phyloP scores from a whole-genome alignment of 805 yeast species.

The Lipomyces anomalus region DNA sequence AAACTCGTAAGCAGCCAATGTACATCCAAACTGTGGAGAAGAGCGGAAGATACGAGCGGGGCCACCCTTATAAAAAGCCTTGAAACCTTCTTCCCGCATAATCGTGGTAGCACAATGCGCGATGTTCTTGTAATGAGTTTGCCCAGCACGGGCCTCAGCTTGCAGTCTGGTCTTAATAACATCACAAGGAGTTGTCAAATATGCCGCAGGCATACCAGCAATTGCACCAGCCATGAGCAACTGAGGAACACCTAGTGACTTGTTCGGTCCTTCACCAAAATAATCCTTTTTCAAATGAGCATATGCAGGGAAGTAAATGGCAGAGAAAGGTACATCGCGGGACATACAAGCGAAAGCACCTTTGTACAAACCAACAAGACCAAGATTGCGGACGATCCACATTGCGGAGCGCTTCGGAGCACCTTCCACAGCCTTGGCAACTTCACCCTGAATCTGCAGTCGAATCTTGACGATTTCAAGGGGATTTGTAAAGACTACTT shows the following conservation, averaged over 20 bases:
- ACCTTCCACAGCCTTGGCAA: slow-evolving; percentile 37
- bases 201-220: slow-evolving; percentile 98
- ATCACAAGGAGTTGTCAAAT: slow-evolving; percentile 92
- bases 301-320: slow-evolving; percentile 94
- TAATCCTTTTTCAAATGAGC: slow-evolving; percentile 82
- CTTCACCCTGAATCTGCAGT: slow-evolving; percentile 86
- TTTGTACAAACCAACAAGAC: slow-evolving; percentile 78
- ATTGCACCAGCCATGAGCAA: slow-evolving; percentile 81
- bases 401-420: slow-evolving; percentile 53
- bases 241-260: slow-evolving; percentile 73
- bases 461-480: slow-evolving; percentile 92
- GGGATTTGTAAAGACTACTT: slow-evolving; percentile 93
- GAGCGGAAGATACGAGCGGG: slow-evolving; percentile 91
- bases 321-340: slow-evolving; percentile 94
- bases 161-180: slow-evolving; percentile 94
- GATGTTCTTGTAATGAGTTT: slow-evolving; percentile 70
- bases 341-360: slow-evolving; percentile 88
- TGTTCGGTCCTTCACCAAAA: slow-evolving; percentile 76
- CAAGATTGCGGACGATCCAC: slow-evolving; percentile 69
- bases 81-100: slow-evolving; percentile 71
- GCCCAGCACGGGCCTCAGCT: slow-evolving; percentile 72
- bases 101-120: slow-evolving; percentile 71
- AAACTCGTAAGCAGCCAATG: slow-evolving; percentile 93
- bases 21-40: slow-evolving; percentile 96
- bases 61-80: slow-evolving; percentile 93